These are phyloP conservation scores for Pluteus cervinus DNA, from an alignment of 768 basidiomycete species.

Conservation along the genomic window DNA sequence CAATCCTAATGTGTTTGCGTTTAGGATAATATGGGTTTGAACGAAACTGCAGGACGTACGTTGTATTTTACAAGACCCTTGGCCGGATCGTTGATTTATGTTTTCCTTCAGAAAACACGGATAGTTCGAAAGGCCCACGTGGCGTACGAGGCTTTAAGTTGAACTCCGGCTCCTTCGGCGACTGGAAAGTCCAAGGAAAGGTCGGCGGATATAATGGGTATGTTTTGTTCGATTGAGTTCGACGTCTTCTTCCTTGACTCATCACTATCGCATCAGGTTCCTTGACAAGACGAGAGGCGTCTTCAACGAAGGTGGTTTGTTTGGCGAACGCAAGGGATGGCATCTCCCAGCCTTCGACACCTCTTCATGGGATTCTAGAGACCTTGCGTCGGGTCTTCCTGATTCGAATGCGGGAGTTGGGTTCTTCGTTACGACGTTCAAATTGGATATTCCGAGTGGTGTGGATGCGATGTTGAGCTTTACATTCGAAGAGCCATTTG, in stretches of 20 bases:
- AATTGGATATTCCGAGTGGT: constrained; percentile 49
- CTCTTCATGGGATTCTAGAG: constrained; percentile 50
- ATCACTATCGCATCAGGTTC: not conserved
- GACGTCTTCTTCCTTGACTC: not conserved
- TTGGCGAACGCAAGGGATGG: constrained; percentile 69
- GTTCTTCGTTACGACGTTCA: constrained; percentile 75
- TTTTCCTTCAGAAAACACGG: constrained; percentile 26
- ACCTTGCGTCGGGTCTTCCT: constrained; percentile 56
- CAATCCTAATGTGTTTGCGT: constrained; percentile 2
- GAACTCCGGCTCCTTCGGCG: constrained; percentile 50
- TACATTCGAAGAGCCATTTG: constrained; percentile 52
- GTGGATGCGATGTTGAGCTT: constrained; percentile 71
- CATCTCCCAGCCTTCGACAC: constrained; percentile 69
- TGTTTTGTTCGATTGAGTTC: not conserved
- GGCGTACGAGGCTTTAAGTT: constrained; percentile 75
- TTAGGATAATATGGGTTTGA: constrained; percentile 77
- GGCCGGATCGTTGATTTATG: not conserved
- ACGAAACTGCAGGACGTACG: constrained; percentile 48
- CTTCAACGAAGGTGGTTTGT: constrained; percentile 68
- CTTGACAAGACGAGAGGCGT: constrained; percentile 65
- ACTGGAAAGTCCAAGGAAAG: constrained; percentile 75
- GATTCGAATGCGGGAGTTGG: constrained; percentile 60
- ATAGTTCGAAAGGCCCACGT: constrained; percentile 66
- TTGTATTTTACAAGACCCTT: not conserved
- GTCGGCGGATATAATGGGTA: constrained; percentile 64